Base-by-base conservation (phyloP, 1,284 basidiomycete genomes). In the Phenoliferia sp. region DNA sequence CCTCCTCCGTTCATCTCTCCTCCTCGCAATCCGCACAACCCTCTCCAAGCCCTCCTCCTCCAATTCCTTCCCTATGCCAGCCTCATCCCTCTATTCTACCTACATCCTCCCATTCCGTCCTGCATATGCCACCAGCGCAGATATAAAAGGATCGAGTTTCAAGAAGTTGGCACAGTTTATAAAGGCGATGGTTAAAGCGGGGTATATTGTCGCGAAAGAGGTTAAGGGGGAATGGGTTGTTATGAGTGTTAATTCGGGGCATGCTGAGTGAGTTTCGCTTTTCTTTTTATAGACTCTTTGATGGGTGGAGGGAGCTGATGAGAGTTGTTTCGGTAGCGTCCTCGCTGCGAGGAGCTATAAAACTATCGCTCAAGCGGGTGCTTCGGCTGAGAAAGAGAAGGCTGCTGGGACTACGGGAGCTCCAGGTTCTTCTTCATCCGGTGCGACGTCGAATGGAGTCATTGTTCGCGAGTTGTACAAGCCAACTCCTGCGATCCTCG, bases 111-210 rank as follows among this genome's bases (percentile, higher is more conserved):
- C 91, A 3, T 86, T 83, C 57, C 84, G 91, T 83, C 90, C 80
- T 12, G 86, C 86, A 3, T 85, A 55, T 28, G 34, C 48, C 33
- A 26, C 55, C 34, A 7, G 59, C 12, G 62, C 50, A 17, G 72
- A 82, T 73, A 86, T 87, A 78, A 92, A 88, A 76, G 84, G 85
- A 64, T 92, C 85, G 2, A 83, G 84, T 10, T 84, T 88, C 81
- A 94, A 93, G 79, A 90, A 90, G 52, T 83, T 94, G 26, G 84
- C 87, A 2, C 83, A 86, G 1, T 92, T 94, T 80, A 83, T 94
- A 75, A 92, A 90, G 76, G 76, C 84, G 28, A 81, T 83, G 5
- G 87, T 88, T 68, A 93, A 92, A 77, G 85, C 86, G 6, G 85
- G 84, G 0, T 76, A 94, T 22, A 73, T 94, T 34, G 85, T 85